Base-by-base conservation (phyloP, 805 yeast genomes). In the Myxozyma udenii region DNA sequence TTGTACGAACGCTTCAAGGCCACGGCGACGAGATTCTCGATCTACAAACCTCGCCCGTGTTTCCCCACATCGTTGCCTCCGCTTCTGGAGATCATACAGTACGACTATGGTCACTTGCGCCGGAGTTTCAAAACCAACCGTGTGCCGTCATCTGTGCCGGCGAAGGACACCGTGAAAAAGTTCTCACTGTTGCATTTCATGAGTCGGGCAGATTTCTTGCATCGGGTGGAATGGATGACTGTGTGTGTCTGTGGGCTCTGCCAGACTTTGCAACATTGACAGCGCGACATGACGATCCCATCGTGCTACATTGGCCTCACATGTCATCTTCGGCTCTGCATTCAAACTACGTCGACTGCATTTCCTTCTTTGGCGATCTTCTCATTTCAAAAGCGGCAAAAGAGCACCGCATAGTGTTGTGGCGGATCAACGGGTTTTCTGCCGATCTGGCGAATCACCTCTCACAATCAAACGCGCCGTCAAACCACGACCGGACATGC, bases 1-100 rank as follows among this genome's bases (percentile, higher is more conserved):
- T 54, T 16, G 57, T 54, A 3, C 53, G 51, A 14, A 24, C 48
- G 9, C 45, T 54, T 11, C 19, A 9, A 9, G 58, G 58, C 22
- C 58, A 54, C 28, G 58, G 58, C 5, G 58, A 54, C 44, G 58
- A 54, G 21, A 54, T 54, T 28, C 46, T 54, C 14, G 58, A 54
- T 33, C 21, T 54, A 33, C 57, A 51, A 28, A 30, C 53, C 3
- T 47, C 45, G 21, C 51, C 57, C 5, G 30, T 48, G 24, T 38
- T 21, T 6, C 41, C 46, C 6, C 53, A 54, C 23, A 35, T 51
- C 18, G 28, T 91, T 6, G 96, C 95, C 1, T 80, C 95, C 0
- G 90, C 85, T 1, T 84, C 95, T 0, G 96, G 91, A 65, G 98
- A 91, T 66, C 74, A 81, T 53, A 82, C 95, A 0, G 75, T 90